Base-by-base conservation (phyloP, 2,329 filamentous ascomycete genomes). In the Coniochaeta sp. region DNA sequence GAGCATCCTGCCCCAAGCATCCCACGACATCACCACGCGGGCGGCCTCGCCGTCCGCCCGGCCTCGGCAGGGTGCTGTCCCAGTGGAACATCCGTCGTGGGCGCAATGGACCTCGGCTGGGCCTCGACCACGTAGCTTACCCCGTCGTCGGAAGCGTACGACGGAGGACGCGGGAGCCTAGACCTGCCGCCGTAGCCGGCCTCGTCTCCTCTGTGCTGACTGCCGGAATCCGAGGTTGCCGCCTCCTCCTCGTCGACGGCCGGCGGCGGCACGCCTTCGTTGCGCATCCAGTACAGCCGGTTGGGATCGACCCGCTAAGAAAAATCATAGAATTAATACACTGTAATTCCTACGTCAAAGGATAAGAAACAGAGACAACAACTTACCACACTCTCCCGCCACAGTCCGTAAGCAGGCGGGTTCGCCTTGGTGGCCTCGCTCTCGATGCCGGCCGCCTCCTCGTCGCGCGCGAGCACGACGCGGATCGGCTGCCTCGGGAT, bases 341-440 rank as follows among this genome's bases (percentile, higher is more conserved):
- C 26, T 28, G 4, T 52, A 17, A 17, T 28, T n/a, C 3, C 7
- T 26, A 22, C 5, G 8, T 4, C 19, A 28, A 5, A 36, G 57
- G 69, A 64, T 17, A 3, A 26, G 42, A n/a, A 34, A 16, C 14
- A 44, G 19, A 24, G 19, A 10, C n/a, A 52, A 40, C 19, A 19
- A 85, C 87, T 73, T 81, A 90, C 88, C 73, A 95, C 90, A 68
- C 89, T 93, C 72, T 88, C 87, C 58, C 91, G 81, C 90, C 91
- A 96, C 1, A 91, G 76, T 0, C 92, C 92, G 70, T 96, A 96
- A 2, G 91, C 91, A 0, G 93, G 92, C 4, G 93, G 92, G 9
- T 86, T 84, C 22, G 80, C 65, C 66, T 86, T 86, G 47, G 76
- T 75, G 0, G 81, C 75, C 61, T 85, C 81, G 57, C 78, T 82